Evolutionary conservation across 2,329 filamentous ascomycete genomes (phyloP), one percentile per base, ranked within the genome.

Genomic region (Verticillium alfalfae): DNA sequence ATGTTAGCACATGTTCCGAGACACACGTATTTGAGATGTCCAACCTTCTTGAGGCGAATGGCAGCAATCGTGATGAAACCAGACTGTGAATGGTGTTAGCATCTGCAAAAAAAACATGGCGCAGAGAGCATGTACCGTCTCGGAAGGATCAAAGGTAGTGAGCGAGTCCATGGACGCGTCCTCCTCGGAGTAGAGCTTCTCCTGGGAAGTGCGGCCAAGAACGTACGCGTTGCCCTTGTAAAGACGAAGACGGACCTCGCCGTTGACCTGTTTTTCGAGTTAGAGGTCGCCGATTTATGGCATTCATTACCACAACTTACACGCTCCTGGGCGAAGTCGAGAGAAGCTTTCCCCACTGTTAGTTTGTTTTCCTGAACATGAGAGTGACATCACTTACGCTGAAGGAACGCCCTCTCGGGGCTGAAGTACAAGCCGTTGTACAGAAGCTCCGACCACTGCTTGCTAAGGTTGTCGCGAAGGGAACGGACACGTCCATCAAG

Each of bases 31-130:
- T 31, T 5, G 26, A 31, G 26, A 4, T 31, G 5, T 15, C 16
- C 13, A 8, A 59, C 39, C 68, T 77, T 88, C 76, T 86, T 78
- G 58, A 89, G 76, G 55, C 85, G 80, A 66, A 90, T 89, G 66
- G 85, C 85, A 70, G 94, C 82, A 68, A 92, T 88, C 60, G 81
- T 82, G 70, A 94, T 87, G 71, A 88, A 88, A 34, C 81, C 81
- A 13, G 70, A 71, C 36, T 49, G 10, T 16, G 5, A 13, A 37
- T 39, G 22, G 39, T 31, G 10, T 18, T 34, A 59, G 60, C 39
- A 34, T 60, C 61, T 31, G 39, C 39, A n/a, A 26, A 16, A 6
- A 6, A 34, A 39, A 71, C 18, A 78, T 79, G 58, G 80, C 78
- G 61, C 70, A 66, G 56, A 76, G 76, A 59, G 64, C 69, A 70